Conservation (phyloP, 225 moss, liverwort and hornwort genomes). For the Sphagnum tenellum region DNA sequence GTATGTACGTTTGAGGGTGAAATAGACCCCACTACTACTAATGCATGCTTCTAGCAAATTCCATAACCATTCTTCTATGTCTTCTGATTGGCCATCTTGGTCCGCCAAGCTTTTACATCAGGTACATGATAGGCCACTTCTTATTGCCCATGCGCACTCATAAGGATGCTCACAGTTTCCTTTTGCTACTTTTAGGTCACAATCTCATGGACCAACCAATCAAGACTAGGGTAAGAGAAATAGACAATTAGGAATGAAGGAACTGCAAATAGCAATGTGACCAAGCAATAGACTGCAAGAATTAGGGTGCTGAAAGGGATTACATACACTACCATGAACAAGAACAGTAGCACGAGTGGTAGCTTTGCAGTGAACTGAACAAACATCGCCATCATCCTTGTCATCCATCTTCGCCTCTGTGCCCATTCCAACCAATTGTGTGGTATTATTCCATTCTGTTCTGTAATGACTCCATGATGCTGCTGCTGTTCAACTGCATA, state of each 20-base stretch:
- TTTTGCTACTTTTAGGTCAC: constrained; percentile 21
- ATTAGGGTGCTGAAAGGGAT: constrained; percentile 79
- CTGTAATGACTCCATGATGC: constrained; percentile 8
- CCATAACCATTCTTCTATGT: too few relatives aligned
- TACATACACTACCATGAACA: constrained; percentile 75
- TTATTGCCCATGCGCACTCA: too few relatives aligned
- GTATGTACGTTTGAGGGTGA: too few relatives aligned
- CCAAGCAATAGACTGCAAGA: constrained; percentile 59
- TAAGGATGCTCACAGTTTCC: too few relatives aligned
- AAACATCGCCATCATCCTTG: constrained; percentile 26
- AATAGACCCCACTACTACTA: too few relatives aligned
- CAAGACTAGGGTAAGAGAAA: constrained; percentile 85
- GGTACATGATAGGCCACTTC: too few relatives aligned
- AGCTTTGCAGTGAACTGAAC: constrained; percentile 67
- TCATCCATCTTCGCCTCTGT: constrained; percentile 34
- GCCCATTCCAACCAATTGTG: constrained; percentile 31
- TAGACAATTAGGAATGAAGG: constrained; percentile 82
- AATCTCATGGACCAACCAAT: constrained; percentile 85
- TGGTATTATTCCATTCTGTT: constrained; percentile 8
- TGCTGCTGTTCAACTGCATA: constrained; percentile 12
- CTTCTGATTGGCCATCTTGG: too few relatives aligned
- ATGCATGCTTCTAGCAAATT: too few relatives aligned
- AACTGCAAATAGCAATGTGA: constrained; percentile 75
- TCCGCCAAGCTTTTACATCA: too few relatives aligned
- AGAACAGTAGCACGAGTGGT: constrained; percentile 64